Evolutionary conservation across 305 asterid species (phyloP).

Genomic region (Caryopteris hybrid): DNA sequence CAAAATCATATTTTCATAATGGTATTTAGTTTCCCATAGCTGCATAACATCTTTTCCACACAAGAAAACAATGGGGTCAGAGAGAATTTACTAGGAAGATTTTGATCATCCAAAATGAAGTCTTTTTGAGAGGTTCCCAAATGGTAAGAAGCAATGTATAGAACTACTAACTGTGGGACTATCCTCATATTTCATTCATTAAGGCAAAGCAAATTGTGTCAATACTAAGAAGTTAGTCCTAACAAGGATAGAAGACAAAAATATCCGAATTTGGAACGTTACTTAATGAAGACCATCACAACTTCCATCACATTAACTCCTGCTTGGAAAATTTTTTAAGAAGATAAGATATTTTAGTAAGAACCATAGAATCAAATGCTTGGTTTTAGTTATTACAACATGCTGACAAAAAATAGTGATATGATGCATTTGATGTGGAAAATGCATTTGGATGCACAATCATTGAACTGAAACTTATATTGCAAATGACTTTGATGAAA

Average conservation of each 20-base stretch:
- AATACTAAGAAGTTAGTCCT: not conserved
- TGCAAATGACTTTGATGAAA: too few relatives aligned
- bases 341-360: too few relatives aligned
- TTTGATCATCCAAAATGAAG: not conserved
- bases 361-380: too few relatives aligned
- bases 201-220: too few relatives aligned
- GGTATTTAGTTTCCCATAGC: not conserved
- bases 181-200: too few relatives aligned
- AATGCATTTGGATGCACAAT: too few relatives aligned
- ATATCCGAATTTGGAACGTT: not conserved
- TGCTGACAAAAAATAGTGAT: too few relatives aligned
- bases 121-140: too few relatives aligned
- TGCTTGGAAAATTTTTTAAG: not conserved
- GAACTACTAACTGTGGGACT: not conserved
- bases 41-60: not conserved
- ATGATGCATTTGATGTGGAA: too few relatives aligned
- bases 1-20: not conserved
- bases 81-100: not conserved
- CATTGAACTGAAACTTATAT: too few relatives aligned
- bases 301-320: not conserved
- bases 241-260: not conserved
- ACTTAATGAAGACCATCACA: not conserved
- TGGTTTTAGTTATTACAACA: too few relatives aligned
- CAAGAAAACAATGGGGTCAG: not conserved
- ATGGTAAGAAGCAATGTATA: not conserved